Base-by-base conservation (phyloP, 139 green algal species). In the Eudorina sp. region DNA sequence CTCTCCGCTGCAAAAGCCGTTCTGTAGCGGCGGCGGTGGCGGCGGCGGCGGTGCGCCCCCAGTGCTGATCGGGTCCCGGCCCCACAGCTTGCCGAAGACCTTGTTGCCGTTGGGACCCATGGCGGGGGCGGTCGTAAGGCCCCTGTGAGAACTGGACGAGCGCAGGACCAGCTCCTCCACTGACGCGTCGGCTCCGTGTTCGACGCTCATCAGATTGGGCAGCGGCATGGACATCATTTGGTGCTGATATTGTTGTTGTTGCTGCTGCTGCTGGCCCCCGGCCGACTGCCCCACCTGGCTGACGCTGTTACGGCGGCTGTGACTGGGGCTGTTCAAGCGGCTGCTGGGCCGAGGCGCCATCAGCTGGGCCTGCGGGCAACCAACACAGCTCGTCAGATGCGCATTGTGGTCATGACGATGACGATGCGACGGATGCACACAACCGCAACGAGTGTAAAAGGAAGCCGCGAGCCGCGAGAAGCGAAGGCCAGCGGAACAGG, bases 21-120 rank as follows among this genome's bases (percentile, higher is more conserved):
- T 58, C 51, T n/a, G n/a, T n/a, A n/a, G n/a, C n/a, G n/a, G n/a
- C n/a, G n/a, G n/a, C n/a, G n/a, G n/a, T n/a, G n/a, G n/a, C n/a
- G n/a, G n/a, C n/a, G n/a, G 11, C 48, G 62, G 62, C 21, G 62
- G 62, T 34, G 62, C 62, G 34, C 66, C 66, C 18, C 66, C 66
- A 16, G 62, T 40, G 31, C 62, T 72, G 21, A 72, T 72, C 16
- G 62, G 66, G 36, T 75, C 86, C 73, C 73, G 45, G 53, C 25
- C 19, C 87, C 87, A 90, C 43, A 90, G 70, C 87, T 90, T 90
- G 68, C 48, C 55, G 25, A 90, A 84, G 13, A 87, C 45, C 40
- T 82, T 83, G 45, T 7, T 16, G 66, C 69, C 77, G 66, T 53
- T 62, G 31, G 11, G 34, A 23, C 69, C 69, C 19, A 53, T 36